A percentile compares a stretch with the other conserved stretches of the same genome.
Evolutionary conservation across 2,329 filamentous ascomycete species (phyloP).

Genomic region (Aureobasidium uvarum): DNA sequence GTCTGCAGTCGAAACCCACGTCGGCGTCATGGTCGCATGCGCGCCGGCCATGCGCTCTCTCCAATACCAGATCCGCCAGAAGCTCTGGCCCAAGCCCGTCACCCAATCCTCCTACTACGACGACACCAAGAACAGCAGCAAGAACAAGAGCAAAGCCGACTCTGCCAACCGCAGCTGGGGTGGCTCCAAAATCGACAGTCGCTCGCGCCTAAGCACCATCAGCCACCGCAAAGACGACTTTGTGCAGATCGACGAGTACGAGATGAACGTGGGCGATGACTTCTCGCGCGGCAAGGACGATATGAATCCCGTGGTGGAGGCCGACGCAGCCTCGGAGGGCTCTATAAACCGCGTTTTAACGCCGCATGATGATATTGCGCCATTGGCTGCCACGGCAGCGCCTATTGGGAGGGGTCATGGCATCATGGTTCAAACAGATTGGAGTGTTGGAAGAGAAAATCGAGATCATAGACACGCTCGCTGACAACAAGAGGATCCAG

Average conservation of each 20-base stretch:
- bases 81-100: background rate
- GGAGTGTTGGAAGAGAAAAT: background rate
- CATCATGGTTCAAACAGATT: slow-evolving; percentile 15
- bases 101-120: background rate
- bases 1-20: slow-evolving; percentile 28
- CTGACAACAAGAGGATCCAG: background rate
- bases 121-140: slow-evolving; percentile 8
- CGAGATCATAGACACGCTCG: background rate
- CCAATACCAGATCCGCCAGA: background rate
- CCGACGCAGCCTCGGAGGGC: background rate
- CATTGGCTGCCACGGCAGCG: slow-evolving; percentile 6
- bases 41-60: slow-evolving; percentile 30
- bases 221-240: slow-evolving; percentile 15
- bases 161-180: background rate
- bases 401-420: slow-evolving; percentile 3
- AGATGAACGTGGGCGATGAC: background rate
- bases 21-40: slow-evolving; percentile 29
- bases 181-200: background rate
- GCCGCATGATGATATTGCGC: slow-evolving; percentile 15
- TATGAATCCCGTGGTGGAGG: background rate
- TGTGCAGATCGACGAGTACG: slow-evolving; percentile 20
- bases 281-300: background rate
- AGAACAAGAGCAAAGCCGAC: background rate
- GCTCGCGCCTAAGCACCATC: background rate
- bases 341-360: background rate